These are phyloP conservation scores for Hibiscus tridactylites DNA, from an alignment of 345 rosid species.

Conservation along the genomic window DNA sequence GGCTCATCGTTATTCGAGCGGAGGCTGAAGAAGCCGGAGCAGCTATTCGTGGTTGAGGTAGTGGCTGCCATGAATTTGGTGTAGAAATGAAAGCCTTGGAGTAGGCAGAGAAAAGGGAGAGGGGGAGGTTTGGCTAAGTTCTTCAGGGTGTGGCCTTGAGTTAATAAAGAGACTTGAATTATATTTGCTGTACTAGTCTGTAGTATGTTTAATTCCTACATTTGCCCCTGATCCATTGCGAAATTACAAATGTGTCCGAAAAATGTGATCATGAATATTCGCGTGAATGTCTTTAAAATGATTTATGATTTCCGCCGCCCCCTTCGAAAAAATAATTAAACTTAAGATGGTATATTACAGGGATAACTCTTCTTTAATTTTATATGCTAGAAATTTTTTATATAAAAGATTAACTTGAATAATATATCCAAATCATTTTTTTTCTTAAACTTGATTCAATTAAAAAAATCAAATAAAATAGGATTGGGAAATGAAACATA, in stretches of 20 bases:
- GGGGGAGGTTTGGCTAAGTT: neutral
- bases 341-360: no score
- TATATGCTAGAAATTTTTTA: no score
- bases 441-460: no score
- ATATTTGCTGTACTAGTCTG: neutral
- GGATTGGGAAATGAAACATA: no score
- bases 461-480: no score
- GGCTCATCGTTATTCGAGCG: slow-evolving; percentile 25
- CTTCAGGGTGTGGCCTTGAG: neutral
- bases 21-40: slow-evolving; percentile 27
- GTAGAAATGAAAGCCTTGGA: neutral
- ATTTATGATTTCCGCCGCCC: no score
- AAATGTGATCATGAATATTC: neutral
- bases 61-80: slow-evolving; percentile 32
- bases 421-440: no score
- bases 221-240: neutral
- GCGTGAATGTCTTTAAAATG: no score
- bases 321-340: no score
- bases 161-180: neutral
- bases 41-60: slow-evolving; percentile 20
- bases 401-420: no score
- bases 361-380: no score
- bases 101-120: neutral
- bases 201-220: neutral
- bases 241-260: neutral